A percentile compares a stretch with the other conserved stretches of the same genome.
Conservation (phyloP, 257 asterid genomes). For the Gentiana macrophylla region DNA sequence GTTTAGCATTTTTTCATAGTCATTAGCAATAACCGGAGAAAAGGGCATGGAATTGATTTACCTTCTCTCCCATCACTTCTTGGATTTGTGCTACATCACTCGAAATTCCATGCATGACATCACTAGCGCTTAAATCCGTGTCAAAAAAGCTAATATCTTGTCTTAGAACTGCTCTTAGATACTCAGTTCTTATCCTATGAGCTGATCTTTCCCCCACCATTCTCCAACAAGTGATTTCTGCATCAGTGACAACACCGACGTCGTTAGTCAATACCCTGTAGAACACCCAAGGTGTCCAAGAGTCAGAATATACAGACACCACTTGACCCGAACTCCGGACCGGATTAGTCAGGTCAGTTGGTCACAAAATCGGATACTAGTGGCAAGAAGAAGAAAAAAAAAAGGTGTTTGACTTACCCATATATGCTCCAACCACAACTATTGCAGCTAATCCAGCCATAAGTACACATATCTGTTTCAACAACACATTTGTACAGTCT, state of each 20-base stretch:
- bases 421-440: conserved; percentile 71
- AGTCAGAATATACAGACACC: not conserved
- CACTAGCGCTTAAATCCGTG: conserved; percentile 58
- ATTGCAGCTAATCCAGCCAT: conserved; percentile 64
- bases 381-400: not conserved
- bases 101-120: conserved; percentile 86
- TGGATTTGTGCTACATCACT: conserved; percentile 88
- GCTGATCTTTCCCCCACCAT: conserved; percentile 77
- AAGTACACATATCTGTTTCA: conserved; percentile 45
- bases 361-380: too few relatives aligned
- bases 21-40: too few relatives aligned
- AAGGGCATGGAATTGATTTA: conserved; percentile 7
- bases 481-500: not conserved
- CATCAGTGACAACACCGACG: conserved; percentile 1
- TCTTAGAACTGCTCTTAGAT: conserved; percentile 61
- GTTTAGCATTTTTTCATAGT: not conserved
- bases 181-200: conserved; percentile 64
- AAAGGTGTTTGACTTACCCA: conserved; percentile 32
- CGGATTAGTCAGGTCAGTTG: too few relatives aligned
- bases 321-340: too few relatives aligned
- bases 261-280: not conserved
- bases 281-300: conserved; percentile 1
- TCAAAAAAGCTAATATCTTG: conserved; percentile 76
- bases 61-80: conserved; percentile 93
- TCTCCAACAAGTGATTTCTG: conserved; percentile 87